Evolutionary conservation across 2,329 filamentous ascomycete genomes (phyloP).

Genomic region (Aureobasidium sp.): DNA sequence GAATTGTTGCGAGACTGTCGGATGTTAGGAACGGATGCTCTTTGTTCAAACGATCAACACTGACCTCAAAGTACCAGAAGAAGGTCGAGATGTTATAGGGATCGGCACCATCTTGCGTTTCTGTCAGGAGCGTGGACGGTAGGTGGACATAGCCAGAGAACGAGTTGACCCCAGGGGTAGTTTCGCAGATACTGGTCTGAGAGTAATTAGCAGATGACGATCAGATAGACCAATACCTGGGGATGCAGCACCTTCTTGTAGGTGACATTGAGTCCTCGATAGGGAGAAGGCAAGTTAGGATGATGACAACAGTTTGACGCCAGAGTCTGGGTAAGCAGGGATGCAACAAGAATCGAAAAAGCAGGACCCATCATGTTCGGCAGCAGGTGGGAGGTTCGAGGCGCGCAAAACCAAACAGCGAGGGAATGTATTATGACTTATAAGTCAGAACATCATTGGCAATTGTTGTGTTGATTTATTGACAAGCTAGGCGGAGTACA

Average conservation of each 20-base stretch:
- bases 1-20: slow-evolving; percentile 38
- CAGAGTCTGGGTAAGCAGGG: neutral
- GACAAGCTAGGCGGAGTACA: neutral
- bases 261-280: neutral
- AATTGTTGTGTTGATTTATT: neutral
- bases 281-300: neutral
- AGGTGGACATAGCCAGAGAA: slow-evolving; percentile 31
- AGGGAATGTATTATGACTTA: neutral
- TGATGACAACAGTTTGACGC: neutral
- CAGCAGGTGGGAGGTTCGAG: neutral
- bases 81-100: slow-evolving; percentile 28
- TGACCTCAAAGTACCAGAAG: slow-evolving; percentile 53
- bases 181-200: slow-evolving; percentile 36
- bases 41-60: neutral
- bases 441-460: neutral
- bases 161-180: slow-evolving; percentile 41
- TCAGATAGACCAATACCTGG: neutral
- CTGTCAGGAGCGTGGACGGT: neutral
- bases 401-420: too few species aligned
- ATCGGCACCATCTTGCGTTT: slow-evolving; percentile 33
- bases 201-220: neutral
- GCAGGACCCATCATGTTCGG: neutral
- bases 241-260: neutral
- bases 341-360: neutral
- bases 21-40: neutral